phyloP scores from a whole-genome alignment of 495 filamentous ascomycete genomes.

The Penicillium alfredii region DNA sequence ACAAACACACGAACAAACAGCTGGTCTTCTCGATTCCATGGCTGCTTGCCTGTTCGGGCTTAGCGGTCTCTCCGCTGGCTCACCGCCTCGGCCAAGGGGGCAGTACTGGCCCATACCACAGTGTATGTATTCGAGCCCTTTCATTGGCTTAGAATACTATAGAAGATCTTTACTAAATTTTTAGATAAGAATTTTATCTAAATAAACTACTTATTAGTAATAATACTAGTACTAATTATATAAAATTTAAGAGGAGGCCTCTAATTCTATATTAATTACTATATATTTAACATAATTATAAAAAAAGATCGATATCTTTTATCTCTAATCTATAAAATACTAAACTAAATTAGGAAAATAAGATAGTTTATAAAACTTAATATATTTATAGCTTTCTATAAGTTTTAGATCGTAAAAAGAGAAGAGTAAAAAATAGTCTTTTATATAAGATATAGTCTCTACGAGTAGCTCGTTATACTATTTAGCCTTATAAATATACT shows the following conservation, averaged over 20 bases:
- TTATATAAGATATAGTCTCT: slow-evolving; percentile 10
- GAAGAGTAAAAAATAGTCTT: slow-evolving; percentile 18
- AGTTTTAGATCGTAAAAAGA: neutral
- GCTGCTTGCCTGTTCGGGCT: slow-evolving; percentile 20
- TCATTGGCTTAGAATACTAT: slow-evolving; percentile 1
- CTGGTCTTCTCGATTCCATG: slow-evolving; percentile 27
- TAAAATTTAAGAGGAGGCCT: slow-evolving; percentile 3
- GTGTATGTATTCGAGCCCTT: neutral
- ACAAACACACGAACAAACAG: slow-evolving; percentile 22
- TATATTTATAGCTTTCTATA: neutral
- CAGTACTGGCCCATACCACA: neutral
- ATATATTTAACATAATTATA: slow-evolving; percentile 5
- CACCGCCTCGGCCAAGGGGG: slow-evolving; percentile 29
- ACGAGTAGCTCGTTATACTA: slow-evolving; percentile 14
- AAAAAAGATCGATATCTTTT: slow-evolving; percentile 1
- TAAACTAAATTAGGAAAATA: neutral
- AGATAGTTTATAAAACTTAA: neutral
- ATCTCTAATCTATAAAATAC: neutral
- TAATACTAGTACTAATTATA: slow-evolving; percentile 3
- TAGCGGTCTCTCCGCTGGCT: slow-evolving; percentile 22
- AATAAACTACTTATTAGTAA: neutral
- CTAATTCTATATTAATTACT: slow-evolving; percentile 9
- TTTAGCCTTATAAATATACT: slow-evolving; percentile 13
- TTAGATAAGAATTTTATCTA: neutral
- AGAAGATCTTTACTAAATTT: neutral